Percentiles rank a stretch among this genome's conserved stretches.
Evolutionary conservation across 352 stramenopile genomes (phyloP).

Genomic region (Phytophthora boehmeriae): DNA sequence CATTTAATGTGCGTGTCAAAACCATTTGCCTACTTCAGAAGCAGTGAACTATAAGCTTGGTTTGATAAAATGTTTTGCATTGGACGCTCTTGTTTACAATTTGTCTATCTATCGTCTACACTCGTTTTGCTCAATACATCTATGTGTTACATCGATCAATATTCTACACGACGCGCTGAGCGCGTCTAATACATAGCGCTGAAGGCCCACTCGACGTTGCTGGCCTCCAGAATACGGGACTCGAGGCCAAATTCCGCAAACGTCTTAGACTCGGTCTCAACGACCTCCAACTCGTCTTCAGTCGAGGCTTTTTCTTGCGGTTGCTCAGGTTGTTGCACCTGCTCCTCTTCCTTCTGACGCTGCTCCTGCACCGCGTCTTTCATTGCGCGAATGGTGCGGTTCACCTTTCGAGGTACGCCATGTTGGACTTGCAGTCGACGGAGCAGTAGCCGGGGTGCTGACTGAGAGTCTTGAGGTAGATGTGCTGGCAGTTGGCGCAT

Average conservation of each 20-base stretch:
- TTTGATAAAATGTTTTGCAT: slow-evolving; percentile 27
- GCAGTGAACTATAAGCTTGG: slow-evolving; percentile 1
- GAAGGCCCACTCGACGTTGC: slow-evolving; percentile 80
- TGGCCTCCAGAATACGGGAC: slow-evolving; percentile 52
- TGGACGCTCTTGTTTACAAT: slow-evolving; percentile 24
- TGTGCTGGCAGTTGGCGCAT: slow-evolving; percentile 83
- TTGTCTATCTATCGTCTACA: slow-evolving; percentile 17
- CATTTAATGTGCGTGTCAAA: slow-evolving; percentile 5
- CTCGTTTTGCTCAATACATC: slow-evolving; percentile 37
- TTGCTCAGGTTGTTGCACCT: slow-evolving; percentile 12
- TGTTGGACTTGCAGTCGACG: slow-evolving; percentile 90
- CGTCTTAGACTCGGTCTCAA: slow-evolving; percentile 45
- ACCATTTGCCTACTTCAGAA: slow-evolving; percentile 4
- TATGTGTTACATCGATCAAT: slow-evolving; percentile 27
- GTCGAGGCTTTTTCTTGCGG: slow-evolving; percentile 8
- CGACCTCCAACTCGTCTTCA: slow-evolving; percentile 18
- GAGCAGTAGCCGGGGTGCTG: slow-evolving; percentile 80
- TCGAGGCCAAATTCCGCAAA: slow-evolving; percentile 84
- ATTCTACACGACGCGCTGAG: slow-evolving; percentile 19
- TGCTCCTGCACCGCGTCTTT: slow-evolving; percentile 68
- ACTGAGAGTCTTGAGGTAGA: slow-evolving; percentile 89
- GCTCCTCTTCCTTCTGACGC: slow-evolving; percentile 38
- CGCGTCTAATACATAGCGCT: slow-evolving; percentile 73
- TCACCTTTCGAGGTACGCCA: slow-evolving; percentile 84
- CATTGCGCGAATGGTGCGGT: slow-evolving; percentile 81